Base-by-base conservation (phyloP, 352 stramenopile genomes). In the Globisporangium solare region DNA sequence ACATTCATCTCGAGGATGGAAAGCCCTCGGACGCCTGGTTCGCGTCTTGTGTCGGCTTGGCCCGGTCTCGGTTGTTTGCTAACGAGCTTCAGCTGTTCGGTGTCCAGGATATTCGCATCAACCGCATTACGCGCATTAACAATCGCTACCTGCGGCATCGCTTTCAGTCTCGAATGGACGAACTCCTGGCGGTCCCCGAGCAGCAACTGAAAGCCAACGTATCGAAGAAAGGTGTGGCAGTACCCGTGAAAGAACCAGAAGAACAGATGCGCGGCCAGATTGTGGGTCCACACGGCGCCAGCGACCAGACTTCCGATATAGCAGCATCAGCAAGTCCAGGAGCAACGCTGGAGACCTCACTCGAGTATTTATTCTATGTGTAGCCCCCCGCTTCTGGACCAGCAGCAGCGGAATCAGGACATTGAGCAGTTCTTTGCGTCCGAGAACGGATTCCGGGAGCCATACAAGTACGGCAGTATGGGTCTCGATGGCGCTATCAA, bases 1-100 rank as follows among this genome's bases (percentile, higher is more conserved):
- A 97, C 49, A 94, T 97, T 50, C 82, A 88, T 0, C 66, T 97
- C 10, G 89, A 97, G 58, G 89, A 97, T 45, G 90, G 88, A 0
- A 91, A 76, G 21, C 68, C 78, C 0, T 68, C 68, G 0, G 88
- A 97, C 47, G 72, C 86, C 5, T 97, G 89, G 88, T 95, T 87
- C 41, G 63, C 63, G 6, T 94, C 82, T 12, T 97, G 86, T 49
- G 74, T 90, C 2, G 86, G 96, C 32, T 61, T 97, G 17, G 59
- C 97, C 20, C 81, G 79, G 5, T 92, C 83, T 3, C 63, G 87
- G 12, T 60, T 95, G 10, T 88, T 83, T 57, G 24, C 73, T 7
- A 14, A 59, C 6, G 88, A 91, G 43, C 58, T 95, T 8, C 58
- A 62, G 1, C 58, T 67, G 14, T 73, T 90, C 54, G 81, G 78